Base-by-base conservation (phyloP, 2,329 filamentous ascomycete genomes). In the Fusarium xylarioides region DNA sequence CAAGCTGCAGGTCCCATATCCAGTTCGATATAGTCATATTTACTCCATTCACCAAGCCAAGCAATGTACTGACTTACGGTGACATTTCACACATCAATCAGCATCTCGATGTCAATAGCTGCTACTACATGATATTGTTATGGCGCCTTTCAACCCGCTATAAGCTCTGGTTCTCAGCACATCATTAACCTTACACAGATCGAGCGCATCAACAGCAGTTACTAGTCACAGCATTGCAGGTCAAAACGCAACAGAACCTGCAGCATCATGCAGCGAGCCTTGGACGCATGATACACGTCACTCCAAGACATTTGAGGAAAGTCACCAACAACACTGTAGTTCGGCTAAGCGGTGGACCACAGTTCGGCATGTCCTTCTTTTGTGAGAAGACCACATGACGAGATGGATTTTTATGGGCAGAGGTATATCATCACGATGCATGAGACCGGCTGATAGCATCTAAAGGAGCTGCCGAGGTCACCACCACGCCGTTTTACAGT, bases 291-390 rank as follows among this genome's bases (percentile, higher is more conserved):
- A 54, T 53, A 70, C 56, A 68, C 53, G 32, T 26, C 54, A 40
- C 34, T 68, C 38, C 46, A 53, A 67, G 71, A 62, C 71, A 68
- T 52, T 9, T 26, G 44, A 54, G 23, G 50, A 42, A 52, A 43
- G 35, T 40, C 30, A 15, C 46, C 28, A 42, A 56, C 18, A 53
- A 54, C 61, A 53, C 46, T 55, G n/a, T 57, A 37, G 55, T 50
- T 70, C 68, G 49, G 54, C 53, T 74, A 75, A 44, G 40, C 28
- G 55, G 66, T 68, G 66, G 73, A 58, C 68, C 21, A n/a, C 49
- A 18, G 14, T 32, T 30, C 28, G 34, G 37, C 16, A 30, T 58
- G 18, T 28, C 52, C 54, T 63, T 37, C 46, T 42, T 49, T 23
- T 21, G 21, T 61, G 35, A 21, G 35, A 55, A 73, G 40, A 32